These are phyloP conservation scores for Mallotus japonicus DNA, from an alignment of 441 rosid genomes.

Conservation along the genomic window DNA sequence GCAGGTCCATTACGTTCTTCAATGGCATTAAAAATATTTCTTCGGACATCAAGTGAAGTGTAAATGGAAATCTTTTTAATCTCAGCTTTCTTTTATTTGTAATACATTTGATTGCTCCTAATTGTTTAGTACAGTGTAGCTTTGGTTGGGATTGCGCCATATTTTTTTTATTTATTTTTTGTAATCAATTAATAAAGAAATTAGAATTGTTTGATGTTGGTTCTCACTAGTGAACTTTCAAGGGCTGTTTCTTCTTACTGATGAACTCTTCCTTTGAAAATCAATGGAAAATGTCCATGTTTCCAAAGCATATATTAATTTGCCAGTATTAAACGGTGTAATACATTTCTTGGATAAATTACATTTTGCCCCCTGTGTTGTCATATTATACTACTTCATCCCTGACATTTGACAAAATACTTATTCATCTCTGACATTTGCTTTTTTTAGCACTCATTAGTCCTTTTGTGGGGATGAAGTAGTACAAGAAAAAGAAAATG, in stretches of 20 bases:
- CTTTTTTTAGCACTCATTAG: too few species aligned
- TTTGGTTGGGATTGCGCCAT: not conserved
- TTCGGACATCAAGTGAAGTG: too few species aligned
- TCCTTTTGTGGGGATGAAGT: too few species aligned
- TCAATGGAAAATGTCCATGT: conserved; percentile 56
- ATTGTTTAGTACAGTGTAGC: not conserved
- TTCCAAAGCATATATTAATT: conserved; percentile 55
- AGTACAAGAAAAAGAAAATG: too few species aligned
- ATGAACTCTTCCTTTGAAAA: conserved; percentile 51
- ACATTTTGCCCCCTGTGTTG: too few species aligned
- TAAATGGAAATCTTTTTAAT: conserved; percentile 21
- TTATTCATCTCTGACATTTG: too few species aligned
- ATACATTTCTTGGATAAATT: too few species aligned
- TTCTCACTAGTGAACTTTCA: too few species aligned
- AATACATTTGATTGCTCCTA: not conserved
- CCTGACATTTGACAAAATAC: too few species aligned
- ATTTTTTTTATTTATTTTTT: not conserved
- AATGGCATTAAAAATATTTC: conserved; percentile 7
- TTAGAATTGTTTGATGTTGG: conserved; percentile 12
- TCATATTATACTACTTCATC: too few species aligned
- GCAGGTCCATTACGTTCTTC: conserved; percentile 60
- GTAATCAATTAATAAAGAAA: not conserved
- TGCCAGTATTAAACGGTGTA: conserved; percentile 12
- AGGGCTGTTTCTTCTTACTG: conserved; percentile 61
- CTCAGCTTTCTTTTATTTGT: not conserved